Evolutionary conservation across 2,329 filamentous ascomycete species (phyloP).

Genomic region (Dendrostoma leiphaemia): DNA sequence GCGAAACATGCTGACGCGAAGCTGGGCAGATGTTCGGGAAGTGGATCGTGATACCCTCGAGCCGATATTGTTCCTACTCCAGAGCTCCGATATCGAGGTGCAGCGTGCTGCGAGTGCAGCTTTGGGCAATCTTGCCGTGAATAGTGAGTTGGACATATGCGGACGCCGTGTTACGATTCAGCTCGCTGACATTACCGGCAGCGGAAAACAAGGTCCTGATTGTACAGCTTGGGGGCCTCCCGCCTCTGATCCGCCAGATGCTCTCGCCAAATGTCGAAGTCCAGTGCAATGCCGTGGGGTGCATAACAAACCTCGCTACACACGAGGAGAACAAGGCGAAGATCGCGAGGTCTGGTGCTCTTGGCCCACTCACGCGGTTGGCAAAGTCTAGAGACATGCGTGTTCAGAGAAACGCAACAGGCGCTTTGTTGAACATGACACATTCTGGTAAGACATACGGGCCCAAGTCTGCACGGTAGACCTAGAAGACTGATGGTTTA

Average conservation of each 20-base stretch:
- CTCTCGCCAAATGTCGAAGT: constrained; percentile 97
- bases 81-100: constrained; percentile 95
- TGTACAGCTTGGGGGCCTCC: constrained; percentile 85
- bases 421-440: constrained; percentile 96
- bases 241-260: constrained; percentile 95
- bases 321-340: constrained; percentile 99
- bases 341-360: constrained; percentile 90
- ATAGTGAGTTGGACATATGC: constrained; percentile 61
- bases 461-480: constrained; percentile 10
- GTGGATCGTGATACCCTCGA: constrained; percentile 94
- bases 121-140: constrained; percentile 92
- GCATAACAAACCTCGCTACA: constrained; percentile 96
- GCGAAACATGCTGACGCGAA: constrained; percentile 11
- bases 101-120: constrained; percentile 95
- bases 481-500: constrained; percentile 23
- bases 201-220: constrained; percentile 98
- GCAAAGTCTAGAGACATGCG: constrained; percentile 99
- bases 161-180: background rate
- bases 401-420: constrained; percentile 95
- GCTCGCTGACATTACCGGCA: constrained; percentile 48
- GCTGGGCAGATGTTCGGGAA: constrained; percentile 79
- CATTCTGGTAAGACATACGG: constrained; percentile 72
- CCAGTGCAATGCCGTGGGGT: constrained; percentile 97
- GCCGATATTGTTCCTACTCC: constrained; percentile 90
- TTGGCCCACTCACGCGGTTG: constrained; percentile 84